Evolutionary conservation across 306 rosid species (phyloP).

Genomic region (Sicyos baderoa): DNA sequence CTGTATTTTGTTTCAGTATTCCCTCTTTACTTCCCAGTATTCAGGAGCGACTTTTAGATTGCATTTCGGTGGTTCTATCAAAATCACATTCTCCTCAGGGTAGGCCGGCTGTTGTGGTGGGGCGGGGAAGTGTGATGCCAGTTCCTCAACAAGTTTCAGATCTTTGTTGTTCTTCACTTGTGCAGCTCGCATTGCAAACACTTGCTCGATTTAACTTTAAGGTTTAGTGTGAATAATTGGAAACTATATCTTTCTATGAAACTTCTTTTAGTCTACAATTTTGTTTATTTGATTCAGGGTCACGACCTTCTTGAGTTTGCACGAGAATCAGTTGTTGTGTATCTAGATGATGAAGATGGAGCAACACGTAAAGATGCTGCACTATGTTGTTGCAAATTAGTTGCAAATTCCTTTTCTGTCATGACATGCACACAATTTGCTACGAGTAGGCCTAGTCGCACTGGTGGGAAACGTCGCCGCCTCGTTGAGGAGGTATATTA

Average conservation of each 20-base stretch:
- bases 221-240: constrained; percentile 34
- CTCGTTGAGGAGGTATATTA: constrained; percentile 73
- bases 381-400: constrained; percentile 85
- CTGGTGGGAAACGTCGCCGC: constrained; percentile 75
- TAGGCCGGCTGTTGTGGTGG: constrained; percentile 42
- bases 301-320: constrained; percentile 96
- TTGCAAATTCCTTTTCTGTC: constrained; percentile 71
- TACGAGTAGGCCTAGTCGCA: constrained; percentile 57
- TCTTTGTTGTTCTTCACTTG: constrained; percentile 59
- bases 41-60: constrained; percentile 84
- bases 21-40: constrained; percentile 82
- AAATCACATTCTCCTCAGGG: constrained; percentile 66
- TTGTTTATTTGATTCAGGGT: constrained; percentile 48
- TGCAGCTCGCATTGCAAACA: constrained; percentile 93
- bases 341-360: constrained; percentile 95
- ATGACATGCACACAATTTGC: constrained; percentile 51
- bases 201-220: constrained; percentile 87
- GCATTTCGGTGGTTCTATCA: constrained; percentile 85
- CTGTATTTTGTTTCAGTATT: constrained; percentile 47
- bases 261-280: neutral
- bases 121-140: constrained; percentile 51
- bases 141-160: constrained; percentile 65
- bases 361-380: constrained; percentile 92
- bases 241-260: neutral
- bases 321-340: constrained; percentile 78